Evolutionary conservation across 1,284 basidiomycete species (phyloP).

Genomic region (Cutaneotrichosporon mucoides): DNA sequence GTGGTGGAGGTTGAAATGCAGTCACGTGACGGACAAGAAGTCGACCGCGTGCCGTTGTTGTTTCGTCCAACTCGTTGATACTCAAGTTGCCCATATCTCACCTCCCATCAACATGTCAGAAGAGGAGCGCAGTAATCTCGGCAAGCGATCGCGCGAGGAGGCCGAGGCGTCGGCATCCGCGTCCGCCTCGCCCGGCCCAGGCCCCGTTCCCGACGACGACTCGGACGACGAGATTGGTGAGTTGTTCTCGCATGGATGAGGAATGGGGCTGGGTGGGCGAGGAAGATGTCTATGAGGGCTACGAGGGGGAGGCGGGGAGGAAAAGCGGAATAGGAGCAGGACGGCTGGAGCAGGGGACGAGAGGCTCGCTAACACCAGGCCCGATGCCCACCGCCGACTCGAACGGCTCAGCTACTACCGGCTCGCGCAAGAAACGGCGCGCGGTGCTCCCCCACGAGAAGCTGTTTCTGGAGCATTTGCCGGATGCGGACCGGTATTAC

Average conservation of each 20-base stretch:
- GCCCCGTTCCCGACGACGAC: constrained; percentile 36
- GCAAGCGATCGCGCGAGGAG: constrained; percentile 10
- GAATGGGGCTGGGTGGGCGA: no score
- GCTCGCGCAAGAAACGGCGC: constrained; percentile 34
- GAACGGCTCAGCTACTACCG: constrained; percentile 11
- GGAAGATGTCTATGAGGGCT: no score
- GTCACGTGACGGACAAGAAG: constrained; percentile 1
- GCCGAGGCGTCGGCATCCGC: constrained; percentile 5
- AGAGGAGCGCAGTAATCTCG: not conserved
- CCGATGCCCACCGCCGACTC: constrained; percentile 21
- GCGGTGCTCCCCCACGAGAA: constrained; percentile 70
- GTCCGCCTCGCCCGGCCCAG: constrained; percentile 13
- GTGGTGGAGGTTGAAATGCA: not conserved
- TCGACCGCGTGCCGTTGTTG: no score
- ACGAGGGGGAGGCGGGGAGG: no score
- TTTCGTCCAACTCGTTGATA: no score
- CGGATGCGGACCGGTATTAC: constrained; percentile 86
- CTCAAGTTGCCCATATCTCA: not conserved
- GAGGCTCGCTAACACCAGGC: constrained; percentile 12
- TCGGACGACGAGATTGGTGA: constrained; percentile 48
- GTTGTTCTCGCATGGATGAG: not conserved
- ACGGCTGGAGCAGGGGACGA: not conserved
- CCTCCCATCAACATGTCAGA: constrained; percentile 10
- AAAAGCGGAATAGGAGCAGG: no score
- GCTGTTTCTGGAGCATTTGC: constrained; percentile 86